Evolutionary conservation across 2,329 filamentous ascomycete species (phyloP), one percentile per base, ranked within the genome.

Genomic region (Macroventuria anomochaeta): DNA sequence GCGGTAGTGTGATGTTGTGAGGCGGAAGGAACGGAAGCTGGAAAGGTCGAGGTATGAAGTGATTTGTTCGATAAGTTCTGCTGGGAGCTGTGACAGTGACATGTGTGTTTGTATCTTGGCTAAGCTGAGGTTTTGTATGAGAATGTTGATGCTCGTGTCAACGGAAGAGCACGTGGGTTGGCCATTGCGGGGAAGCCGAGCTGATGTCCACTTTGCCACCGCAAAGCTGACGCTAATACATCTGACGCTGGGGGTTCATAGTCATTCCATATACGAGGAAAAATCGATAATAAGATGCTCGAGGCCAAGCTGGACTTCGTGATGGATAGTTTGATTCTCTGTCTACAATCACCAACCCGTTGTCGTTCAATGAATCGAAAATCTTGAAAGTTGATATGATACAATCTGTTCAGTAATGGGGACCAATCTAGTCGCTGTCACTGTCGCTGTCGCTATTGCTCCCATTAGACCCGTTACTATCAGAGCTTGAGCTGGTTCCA

Each of bases 361-460:
- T 25, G 8, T 25, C 23, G 5, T 25, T 37, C 18, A 5, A 21
- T 17, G 5, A 6, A 20, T n/a, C n/a, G 11, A 12, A 40, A 17
- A 13, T 23, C 8, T 32, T 11, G 6, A 33, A 47, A 3, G 7
- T 7, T 32, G 18, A 13, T 39, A 47, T 39, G 10, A 11, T 36
- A 50, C 25, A 50, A 32, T 37, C 5, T 43, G 20, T 33, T 12
- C 8, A 20, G 21, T 8, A 33, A 18, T 6, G 13, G 5, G 8
- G 12, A 18, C 17, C 18, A 2, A n/a, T n/a, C 12, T 32, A 46
- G 13, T 49, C 46, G 13, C 31, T 41, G 11, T 49, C 39, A 25
- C 58, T 61, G 20, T 60, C 58, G 20, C 63, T 67, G 21, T 52
- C 61, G 50, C 59, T 64, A 18, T 51, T 54, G 20, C 51, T 55